Conservation (phyloP, 108 stramenopile genomes). For the Seminavis robusta region DNA sequence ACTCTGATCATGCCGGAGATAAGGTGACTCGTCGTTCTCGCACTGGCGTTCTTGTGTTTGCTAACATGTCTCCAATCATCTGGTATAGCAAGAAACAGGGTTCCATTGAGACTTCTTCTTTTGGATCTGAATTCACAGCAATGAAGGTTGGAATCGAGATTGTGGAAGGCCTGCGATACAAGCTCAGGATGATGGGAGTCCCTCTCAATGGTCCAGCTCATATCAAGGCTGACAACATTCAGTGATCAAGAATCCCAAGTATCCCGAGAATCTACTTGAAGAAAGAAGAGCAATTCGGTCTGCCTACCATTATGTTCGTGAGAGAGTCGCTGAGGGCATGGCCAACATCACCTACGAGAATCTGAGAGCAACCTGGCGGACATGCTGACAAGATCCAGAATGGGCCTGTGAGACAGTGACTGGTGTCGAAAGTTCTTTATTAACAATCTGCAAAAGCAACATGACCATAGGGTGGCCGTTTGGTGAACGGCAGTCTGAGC, state of each 20-base stretch:
- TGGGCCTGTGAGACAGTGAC: too few species aligned
- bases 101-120: slow-evolving; percentile 35
- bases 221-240: slow-evolving; percentile 42
- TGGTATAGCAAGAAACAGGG: slow-evolving; percentile 35
- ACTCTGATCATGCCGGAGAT: slow-evolving; percentile 41
- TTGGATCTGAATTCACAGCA: slow-evolving; percentile 33
- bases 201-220: slow-evolving; percentile 26
- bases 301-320: slow-evolving; percentile 40
- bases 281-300: slow-evolving; percentile 48
- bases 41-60: slow-evolving; percentile 31
- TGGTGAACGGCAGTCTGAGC: too few species aligned
- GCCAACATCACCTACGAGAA: slow-evolving; percentile 11
- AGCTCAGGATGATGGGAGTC: slow-evolving; percentile 29
- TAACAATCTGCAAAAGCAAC: too few species aligned
- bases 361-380: slow-evolving; percentile 38
- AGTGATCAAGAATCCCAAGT: slow-evolving; percentile 22
- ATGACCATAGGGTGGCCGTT: too few species aligned
- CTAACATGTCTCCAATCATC: slow-evolving; percentile 28
- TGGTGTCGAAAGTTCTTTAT: not conserved
- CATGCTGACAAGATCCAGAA: slow-evolving; percentile 45
- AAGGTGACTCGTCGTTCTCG: slow-evolving; percentile 27
- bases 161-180: slow-evolving; percentile 23
- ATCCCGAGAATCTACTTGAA: slow-evolving; percentile 31
- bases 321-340: slow-evolving; percentile 23
- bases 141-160: slow-evolving; percentile 24